phyloP scores from a whole-genome alignment of 768 basidiomycete genomes.

The Cantharellus anzutake region DNA sequence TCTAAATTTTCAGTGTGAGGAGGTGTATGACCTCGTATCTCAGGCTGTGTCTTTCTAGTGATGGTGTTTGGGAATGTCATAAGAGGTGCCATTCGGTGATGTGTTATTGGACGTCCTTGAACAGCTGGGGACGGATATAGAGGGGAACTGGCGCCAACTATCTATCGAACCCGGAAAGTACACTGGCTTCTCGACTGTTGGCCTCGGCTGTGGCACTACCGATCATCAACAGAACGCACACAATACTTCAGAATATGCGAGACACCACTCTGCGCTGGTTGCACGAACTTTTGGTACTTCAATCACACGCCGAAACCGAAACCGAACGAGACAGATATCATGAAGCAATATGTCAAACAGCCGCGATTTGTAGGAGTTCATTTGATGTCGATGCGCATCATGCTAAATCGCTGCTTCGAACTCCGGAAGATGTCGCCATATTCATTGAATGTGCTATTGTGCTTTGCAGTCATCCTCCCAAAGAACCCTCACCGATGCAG shows the following conservation, averaged over 20 bases:
- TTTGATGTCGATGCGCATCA: slow-evolving; percentile 18
- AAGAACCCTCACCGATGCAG: background rate
- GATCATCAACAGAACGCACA: slow-evolving; percentile 11
- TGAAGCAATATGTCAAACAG: slow-evolving; percentile 19
- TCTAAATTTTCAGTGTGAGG: slow-evolving; percentile 22
- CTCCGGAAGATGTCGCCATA: slow-evolving; percentile 13
- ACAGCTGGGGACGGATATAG: slow-evolving; percentile 10
- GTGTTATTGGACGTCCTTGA: slow-evolving; percentile 9
- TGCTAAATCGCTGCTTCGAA: slow-evolving; percentile 10
- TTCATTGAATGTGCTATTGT: slow-evolving; percentile 19
- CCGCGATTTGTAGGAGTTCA: slow-evolving; percentile 23
- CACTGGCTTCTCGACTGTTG: background rate
- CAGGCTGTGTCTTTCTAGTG: slow-evolving; percentile 19
- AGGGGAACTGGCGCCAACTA: slow-evolving; percentile 2
- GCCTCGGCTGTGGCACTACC: background rate
- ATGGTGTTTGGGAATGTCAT: background rate
- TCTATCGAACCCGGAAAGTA: too few relatives aligned
- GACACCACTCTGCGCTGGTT: slow-evolving; percentile 21
- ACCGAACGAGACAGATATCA: slow-evolving; percentile 9
- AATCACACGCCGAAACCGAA: slow-evolving; percentile 10
- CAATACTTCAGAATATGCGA: slow-evolving; percentile 19
- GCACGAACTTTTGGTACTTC: slow-evolving; percentile 14
- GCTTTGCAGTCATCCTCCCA: slow-evolving; percentile 13
- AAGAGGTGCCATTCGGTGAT: slow-evolving; percentile 16
- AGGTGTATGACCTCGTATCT: slow-evolving; percentile 24